These are phyloP conservation scores for Kwoniella europaea DNA, from an alignment of 768 basidiomycete genomes.

Conservation along the genomic window DNA sequence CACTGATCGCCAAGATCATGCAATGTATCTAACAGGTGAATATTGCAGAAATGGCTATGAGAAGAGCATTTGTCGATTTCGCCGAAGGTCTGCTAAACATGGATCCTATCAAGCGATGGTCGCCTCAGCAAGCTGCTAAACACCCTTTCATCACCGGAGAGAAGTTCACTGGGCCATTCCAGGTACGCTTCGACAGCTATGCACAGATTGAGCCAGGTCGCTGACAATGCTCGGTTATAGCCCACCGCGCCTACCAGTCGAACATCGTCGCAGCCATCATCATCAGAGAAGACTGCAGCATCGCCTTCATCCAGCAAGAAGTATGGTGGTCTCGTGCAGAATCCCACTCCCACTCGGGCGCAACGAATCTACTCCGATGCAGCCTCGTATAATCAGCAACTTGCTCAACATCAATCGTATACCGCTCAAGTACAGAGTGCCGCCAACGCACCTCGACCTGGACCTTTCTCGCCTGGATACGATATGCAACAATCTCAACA, in stretches of 20 bases:
- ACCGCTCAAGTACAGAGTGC: constrained; percentile 82
- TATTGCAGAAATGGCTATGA: constrained; percentile 81
- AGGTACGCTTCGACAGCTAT: constrained; percentile 40
- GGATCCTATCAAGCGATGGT: constrained; percentile 95
- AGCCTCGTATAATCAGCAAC: constrained; percentile 89
- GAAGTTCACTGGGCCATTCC: constrained; percentile 69
- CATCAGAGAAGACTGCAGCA: constrained; percentile 13
- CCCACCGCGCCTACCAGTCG: constrained; percentile 6
- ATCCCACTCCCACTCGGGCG: constrained; percentile 73
- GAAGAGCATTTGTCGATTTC: constrained; percentile 96
- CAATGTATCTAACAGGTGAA: not conserved
- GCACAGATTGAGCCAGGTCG: not conserved
- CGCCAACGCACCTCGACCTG: constrained; percentile 43
- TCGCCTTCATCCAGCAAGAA: constrained; percentile 40
- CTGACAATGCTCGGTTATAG: not conserved
- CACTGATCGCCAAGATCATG: not conserved
- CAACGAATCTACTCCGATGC: constrained; percentile 88
- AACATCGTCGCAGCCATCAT: not conserved
- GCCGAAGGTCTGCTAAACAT: constrained; percentile 90
- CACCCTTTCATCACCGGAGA: constrained; percentile 99
- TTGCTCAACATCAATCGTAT: constrained; percentile 90
- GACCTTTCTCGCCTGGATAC: constrained; percentile 38
- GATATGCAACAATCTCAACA: constrained; percentile 51
- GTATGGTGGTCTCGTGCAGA: constrained; percentile 89
- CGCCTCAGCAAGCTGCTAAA: constrained; percentile 90